phyloP scores from a whole-genome alignment of 2,329 filamentous ascomycete genomes.

The Rhinocladiella similis region DNA sequence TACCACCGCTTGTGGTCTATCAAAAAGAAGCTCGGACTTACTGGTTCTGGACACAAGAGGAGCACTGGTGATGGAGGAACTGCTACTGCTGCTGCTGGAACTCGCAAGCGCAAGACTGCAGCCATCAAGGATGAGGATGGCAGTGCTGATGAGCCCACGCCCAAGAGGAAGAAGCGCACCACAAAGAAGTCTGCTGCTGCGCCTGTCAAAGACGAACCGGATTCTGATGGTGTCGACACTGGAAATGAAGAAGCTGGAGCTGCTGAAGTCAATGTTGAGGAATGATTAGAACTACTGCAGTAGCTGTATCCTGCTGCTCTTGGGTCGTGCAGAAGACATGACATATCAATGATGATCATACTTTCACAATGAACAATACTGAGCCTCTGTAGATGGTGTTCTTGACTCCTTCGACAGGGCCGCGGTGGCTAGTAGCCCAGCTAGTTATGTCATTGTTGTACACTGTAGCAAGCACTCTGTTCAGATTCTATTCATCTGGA shows the following conservation, averaged over 20 bases:
- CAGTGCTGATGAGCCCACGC: neutral
- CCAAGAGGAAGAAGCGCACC: slow-evolving; percentile 8
- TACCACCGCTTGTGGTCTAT: slow-evolving; percentile 25
- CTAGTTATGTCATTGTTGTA: too few relatives aligned
- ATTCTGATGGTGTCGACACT: neutral
- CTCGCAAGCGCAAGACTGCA: neutral
- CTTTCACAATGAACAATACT: too few relatives aligned
- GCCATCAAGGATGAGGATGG: neutral
- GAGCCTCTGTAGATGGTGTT: too few relatives aligned
- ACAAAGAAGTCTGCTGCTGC: slow-evolving; percentile 2
- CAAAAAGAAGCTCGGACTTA: slow-evolving; percentile 23
- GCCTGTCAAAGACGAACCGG: neutral
- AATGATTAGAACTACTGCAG: neutral
- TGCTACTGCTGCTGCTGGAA: neutral
- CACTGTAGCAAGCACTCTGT: too few relatives aligned
- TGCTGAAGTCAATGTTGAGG: neutral
- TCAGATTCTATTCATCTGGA: too few relatives aligned
- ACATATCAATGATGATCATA: too few relatives aligned
- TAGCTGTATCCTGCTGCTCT: too few relatives aligned
- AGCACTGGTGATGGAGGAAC: neutral
- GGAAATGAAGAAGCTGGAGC: neutral
- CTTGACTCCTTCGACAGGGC: too few relatives aligned
- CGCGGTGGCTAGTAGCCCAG: too few relatives aligned
- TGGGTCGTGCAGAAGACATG: too few relatives aligned
- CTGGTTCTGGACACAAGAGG: slow-evolving; percentile 6